A percentile compares a stretch with the other conserved stretches of the same genome.
phyloP scores from a whole-genome alignment of 176 grass and related monocot genomes.

The Aegilops speltoides region DNA sequence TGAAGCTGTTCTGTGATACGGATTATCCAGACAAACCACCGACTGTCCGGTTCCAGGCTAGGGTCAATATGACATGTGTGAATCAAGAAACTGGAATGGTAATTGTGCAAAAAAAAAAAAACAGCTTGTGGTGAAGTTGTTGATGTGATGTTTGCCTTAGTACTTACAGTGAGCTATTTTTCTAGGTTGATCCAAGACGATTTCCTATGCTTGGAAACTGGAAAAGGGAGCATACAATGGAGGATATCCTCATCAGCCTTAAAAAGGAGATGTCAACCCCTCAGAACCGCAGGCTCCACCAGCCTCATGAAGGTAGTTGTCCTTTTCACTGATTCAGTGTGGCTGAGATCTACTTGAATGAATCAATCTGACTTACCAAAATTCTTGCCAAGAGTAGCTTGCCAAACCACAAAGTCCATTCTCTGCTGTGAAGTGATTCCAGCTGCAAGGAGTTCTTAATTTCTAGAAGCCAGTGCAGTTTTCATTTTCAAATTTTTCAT shows the following conservation, averaged over 20 bases:
- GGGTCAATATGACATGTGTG: constrained; percentile 71
- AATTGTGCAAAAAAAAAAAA: not conserved
- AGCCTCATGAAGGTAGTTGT: constrained; percentile 75
- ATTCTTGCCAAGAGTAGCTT: constrained; percentile 14
- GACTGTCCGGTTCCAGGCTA: constrained; percentile 61
- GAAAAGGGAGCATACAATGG: constrained; percentile 87
- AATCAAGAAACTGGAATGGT: constrained; percentile 71
- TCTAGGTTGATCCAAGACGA: constrained; percentile 77
- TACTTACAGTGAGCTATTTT: constrained; percentile 21
- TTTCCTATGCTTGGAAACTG: constrained; percentile 92
- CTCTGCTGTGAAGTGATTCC: not conserved
- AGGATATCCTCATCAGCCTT: constrained; percentile 70
- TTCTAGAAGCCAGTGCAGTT: not conserved
- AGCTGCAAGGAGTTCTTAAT: not conserved
- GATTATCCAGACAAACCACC: constrained; percentile 85
- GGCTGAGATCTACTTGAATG: constrained; percentile 3
- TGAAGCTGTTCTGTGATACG: constrained; percentile 71
- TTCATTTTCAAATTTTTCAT: not conserved
- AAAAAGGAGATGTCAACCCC: constrained; percentile 91
- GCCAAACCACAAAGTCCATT: not conserved
- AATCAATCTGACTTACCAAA: not conserved
- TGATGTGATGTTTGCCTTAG: constrained; percentile 21
- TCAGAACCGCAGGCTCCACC: constrained; percentile 80
- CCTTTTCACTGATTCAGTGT: constrained; percentile 14
- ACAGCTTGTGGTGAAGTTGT: not conserved